Conservation (phyloP, 768 basidiomycete species). For the Boletus reticuloceps region DNA sequence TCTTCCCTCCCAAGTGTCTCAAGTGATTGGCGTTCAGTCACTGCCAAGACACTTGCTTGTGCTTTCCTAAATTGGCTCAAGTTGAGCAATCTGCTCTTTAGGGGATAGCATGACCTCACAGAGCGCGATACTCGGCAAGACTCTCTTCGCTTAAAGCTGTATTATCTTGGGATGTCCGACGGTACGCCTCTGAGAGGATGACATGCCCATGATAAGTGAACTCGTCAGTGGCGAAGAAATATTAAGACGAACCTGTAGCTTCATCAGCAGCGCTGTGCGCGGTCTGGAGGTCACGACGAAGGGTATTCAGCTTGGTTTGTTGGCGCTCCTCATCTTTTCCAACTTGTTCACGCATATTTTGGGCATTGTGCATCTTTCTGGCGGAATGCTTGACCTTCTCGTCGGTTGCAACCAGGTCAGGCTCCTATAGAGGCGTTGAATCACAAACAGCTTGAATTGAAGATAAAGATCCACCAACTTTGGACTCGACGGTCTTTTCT, state of each 20-base stretch:
- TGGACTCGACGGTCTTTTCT: conserved; percentile 83
- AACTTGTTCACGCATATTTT: conserved; percentile 61
- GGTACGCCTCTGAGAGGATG: conserved; percentile 60
- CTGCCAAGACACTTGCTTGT: conserved; percentile 71
- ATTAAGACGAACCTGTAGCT: conserved; percentile 62
- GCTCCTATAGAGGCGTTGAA: conserved; percentile 53
- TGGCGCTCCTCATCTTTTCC: conserved; percentile 54
- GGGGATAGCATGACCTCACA: conserved; percentile 12
- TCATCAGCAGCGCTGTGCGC: conserved; percentile 69
- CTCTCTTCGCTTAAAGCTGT: conserved; percentile 79
- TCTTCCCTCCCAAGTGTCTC: conserved; percentile 81
- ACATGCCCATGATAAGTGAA: conserved; percentile 3
- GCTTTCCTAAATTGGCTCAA: conserved; percentile 57
- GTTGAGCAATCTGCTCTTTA: conserved; percentile 3
- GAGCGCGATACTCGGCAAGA: conserved; percentile 70
- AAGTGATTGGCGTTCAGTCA: conserved; percentile 83
- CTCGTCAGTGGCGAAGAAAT: not conserved
- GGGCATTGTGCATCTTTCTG: conserved; percentile 73
- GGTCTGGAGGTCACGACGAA: conserved; percentile 63
- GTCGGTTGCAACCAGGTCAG: conserved; percentile 79
- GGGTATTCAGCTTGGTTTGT: conserved; percentile 48
- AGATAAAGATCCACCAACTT: conserved; percentile 45
- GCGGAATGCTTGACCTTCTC: conserved; percentile 85
- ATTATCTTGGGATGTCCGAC: conserved; percentile 69
- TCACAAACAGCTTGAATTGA: not conserved